Conservation (phyloP, 352 stramenopile genomes). For the Phytophthora syringae region DNA sequence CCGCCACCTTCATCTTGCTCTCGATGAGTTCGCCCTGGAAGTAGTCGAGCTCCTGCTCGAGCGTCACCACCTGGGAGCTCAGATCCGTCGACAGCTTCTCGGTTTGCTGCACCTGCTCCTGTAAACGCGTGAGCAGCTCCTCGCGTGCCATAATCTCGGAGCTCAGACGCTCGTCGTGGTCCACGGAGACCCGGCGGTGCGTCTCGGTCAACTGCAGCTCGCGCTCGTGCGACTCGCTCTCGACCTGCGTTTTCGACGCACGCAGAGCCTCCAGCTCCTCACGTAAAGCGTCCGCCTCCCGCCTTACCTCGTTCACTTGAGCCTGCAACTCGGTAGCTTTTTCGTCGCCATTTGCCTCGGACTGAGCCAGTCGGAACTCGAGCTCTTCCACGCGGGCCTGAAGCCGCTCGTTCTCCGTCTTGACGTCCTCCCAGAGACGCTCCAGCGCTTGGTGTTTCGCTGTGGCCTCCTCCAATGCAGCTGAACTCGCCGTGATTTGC, state of each 20-base stretch:
- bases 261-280: slow-evolving; percentile 59
- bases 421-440: slow-evolving; percentile 55
- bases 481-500: slow-evolving; percentile 54
- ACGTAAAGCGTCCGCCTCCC: slow-evolving; percentile 52
- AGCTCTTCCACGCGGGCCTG: slow-evolving; percentile 69
- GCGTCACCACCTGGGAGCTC: slow-evolving; percentile 45
- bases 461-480: slow-evolving; percentile 49
- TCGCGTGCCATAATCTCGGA: slow-evolving; percentile 58
- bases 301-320: slow-evolving; percentile 56
- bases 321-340: slow-evolving; percentile 55
- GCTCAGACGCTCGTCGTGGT: slow-evolving; percentile 55
- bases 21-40: slow-evolving; percentile 85
- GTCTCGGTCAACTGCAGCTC: slow-evolving; percentile 53
- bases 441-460: slow-evolving; percentile 68
- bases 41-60: slow-evolving; percentile 84
- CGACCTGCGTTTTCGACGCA: slow-evolving; percentile 52
- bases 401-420: slow-evolving; percentile 61
- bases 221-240: slow-evolving; percentile 57
- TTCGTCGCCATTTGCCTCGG: slow-evolving; percentile 44
- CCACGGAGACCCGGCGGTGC: slow-evolving; percentile 43
- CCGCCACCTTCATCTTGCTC: slow-evolving; percentile 83
- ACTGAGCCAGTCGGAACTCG: slow-evolving; percentile 49
- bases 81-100: slow-evolving; percentile 40
- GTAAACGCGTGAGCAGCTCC: slow-evolving; percentile 50
- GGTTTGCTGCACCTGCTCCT: slow-evolving; percentile 44